Conservation (phyloP, 2,329 filamentous ascomycete genomes). For the Huntiella moniliformis region DNA sequence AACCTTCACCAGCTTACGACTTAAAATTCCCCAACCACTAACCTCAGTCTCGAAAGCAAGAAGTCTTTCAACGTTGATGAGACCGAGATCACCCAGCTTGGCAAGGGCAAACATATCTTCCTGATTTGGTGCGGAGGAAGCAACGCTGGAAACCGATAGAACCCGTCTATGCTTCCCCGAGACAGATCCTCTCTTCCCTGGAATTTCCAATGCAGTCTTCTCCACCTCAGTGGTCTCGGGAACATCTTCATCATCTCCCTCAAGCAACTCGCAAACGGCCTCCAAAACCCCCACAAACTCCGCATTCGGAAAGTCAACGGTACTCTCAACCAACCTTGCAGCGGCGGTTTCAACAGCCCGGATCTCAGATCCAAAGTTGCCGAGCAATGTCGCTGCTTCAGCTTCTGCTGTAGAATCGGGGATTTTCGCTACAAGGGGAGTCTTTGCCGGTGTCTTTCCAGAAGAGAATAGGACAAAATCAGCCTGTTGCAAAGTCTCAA, state of each 20-base stretch:
- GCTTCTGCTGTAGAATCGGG: conserved; percentile 30
- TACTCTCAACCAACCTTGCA: conserved; percentile 75
- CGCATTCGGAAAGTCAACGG: conserved; percentile 69
- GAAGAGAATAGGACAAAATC: conserved; percentile 65
- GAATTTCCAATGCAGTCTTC: conserved; percentile 2
- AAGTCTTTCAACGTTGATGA: conserved; percentile 58
- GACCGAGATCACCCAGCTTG: conserved; percentile 54
- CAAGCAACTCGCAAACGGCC: conserved; percentile 55
- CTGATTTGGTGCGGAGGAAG: conserved; percentile 33
- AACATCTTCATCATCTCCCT: conserved; percentile 16
- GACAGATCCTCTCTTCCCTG: conserved; percentile 17
- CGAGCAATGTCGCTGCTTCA: conserved; percentile 33
- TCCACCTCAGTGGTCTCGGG: not conserved
- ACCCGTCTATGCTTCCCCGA: conserved; percentile 26
- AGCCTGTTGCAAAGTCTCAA: conserved; percentile 83
- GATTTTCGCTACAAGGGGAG: conserved; percentile 25
- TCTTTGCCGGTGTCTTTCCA: conserved; percentile 33
- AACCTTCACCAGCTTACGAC: conserved; percentile 31
- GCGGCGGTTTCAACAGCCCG: conserved; percentile 78
- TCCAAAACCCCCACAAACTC: conserved; percentile 61
- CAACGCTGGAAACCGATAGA: conserved; percentile 28
- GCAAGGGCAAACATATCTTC: conserved; percentile 50
- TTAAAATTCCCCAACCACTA: conserved; percentile 61
- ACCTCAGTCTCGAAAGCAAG: conserved; percentile 44
- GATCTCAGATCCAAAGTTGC: conserved; percentile 62